These are phyloP conservation scores for Ceratocystis ficicola DNA, from an alignment of 2,329 filamentous ascomycete genomes.

Conservation along the genomic window DNA sequence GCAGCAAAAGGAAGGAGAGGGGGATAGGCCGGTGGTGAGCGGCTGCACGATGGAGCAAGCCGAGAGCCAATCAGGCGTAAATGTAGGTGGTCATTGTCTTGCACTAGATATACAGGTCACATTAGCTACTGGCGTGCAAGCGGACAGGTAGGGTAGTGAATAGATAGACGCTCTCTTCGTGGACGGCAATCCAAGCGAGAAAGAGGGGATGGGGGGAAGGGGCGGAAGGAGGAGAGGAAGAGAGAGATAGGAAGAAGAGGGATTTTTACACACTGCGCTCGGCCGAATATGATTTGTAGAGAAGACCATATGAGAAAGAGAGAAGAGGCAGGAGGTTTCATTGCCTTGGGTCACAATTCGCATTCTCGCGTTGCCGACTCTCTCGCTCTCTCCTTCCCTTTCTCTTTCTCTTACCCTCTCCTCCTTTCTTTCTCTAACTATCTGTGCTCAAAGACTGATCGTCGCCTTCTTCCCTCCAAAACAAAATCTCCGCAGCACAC, in stretches of 20 bases:
- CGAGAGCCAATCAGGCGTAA: background rate
- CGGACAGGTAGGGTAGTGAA: background rate
- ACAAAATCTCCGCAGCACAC: too few relatives aligned
- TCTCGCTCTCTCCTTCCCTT: too few relatives aligned
- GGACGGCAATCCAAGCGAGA: background rate
- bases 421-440: too few relatives aligned
- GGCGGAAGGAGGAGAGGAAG: background rate
- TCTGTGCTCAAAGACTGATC: too few relatives aligned
- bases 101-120: background rate
- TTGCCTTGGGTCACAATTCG: background rate
- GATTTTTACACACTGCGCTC: background rate
- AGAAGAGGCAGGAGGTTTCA: background rate
- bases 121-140: background rate
- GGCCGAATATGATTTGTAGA: background rate
- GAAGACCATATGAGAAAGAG: background rate
- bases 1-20: background rate
- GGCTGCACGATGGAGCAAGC: conserved; percentile 1
- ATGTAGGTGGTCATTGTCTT: background rate
- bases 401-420: too few relatives aligned
- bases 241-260: background rate
- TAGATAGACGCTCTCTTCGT: background rate
- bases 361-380: too few relatives aligned
- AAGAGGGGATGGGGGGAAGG: background rate
- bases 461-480: too few relatives aligned
- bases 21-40: background rate